phyloP scores from a whole-genome alignment of 2,329 filamentous ascomycete genomes.

The Sporothrix euskadiensis region DNA sequence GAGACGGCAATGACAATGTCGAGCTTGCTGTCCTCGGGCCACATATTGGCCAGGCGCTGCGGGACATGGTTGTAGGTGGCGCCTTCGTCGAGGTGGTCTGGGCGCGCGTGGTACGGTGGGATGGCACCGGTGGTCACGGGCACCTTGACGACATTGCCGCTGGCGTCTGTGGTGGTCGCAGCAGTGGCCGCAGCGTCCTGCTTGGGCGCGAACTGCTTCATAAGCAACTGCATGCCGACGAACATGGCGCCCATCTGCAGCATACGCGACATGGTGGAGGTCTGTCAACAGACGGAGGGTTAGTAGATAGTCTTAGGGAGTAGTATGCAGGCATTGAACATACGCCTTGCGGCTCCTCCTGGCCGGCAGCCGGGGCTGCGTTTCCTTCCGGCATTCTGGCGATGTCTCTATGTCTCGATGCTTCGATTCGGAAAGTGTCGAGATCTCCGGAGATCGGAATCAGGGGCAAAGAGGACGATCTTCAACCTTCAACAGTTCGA shows the following conservation, averaged over 20 bases:
- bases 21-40: constrained; percentile 74
- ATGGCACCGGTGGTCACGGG: constrained; percentile 58
- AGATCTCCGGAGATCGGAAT: background rate
- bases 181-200: constrained; percentile 48
- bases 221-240: constrained; percentile 59
- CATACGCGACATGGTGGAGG: constrained; percentile 49
- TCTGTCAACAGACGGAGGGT: constrained; percentile 15
- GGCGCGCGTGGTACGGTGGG: constrained; percentile 65
- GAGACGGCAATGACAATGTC: constrained; percentile 87
- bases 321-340: background rate
- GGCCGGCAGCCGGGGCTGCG: constrained; percentile 25
- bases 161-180: constrained; percentile 52
- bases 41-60: constrained; percentile 77
- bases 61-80: constrained; percentile 67
- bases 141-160: constrained; percentile 55
- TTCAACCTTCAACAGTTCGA: background rate
- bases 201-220: constrained; percentile 53
- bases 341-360: constrained; percentile 30
- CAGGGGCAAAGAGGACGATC: background rate
- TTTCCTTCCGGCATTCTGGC: constrained; percentile 29
- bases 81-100: constrained; percentile 59
- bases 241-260: constrained; percentile 57
- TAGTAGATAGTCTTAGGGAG: background rate
- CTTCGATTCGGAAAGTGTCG: constrained; percentile 45
- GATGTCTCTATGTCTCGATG: background rate